Percentiles rank a stretch among this genome's conserved stretches.
These are phyloP conservation scores for Pythium plurisporium DNA, from an alignment of 352 stramenopile species.

Conservation along the genomic window DNA sequence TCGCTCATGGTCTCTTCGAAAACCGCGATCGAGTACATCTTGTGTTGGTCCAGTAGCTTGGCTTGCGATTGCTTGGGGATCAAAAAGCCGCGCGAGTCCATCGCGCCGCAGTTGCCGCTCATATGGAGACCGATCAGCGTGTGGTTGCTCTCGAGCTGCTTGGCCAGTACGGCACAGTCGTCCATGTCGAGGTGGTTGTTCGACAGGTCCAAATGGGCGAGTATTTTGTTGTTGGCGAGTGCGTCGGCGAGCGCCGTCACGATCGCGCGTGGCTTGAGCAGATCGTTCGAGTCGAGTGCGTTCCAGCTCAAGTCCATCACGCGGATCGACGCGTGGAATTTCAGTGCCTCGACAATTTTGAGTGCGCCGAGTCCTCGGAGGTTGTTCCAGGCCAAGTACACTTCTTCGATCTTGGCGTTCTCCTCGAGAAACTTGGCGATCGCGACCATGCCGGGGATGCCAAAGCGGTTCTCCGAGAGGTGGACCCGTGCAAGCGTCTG, in stretches of 20 bases:
- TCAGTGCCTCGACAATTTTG: slow-evolving; percentile 67
- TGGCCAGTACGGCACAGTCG: slow-evolving; percentile 55
- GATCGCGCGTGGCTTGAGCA: slow-evolving; percentile 38
- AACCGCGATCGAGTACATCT: slow-evolving; percentile 65
- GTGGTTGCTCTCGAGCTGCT: slow-evolving; percentile 67
- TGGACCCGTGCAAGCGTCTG: slow-evolving; percentile 58
- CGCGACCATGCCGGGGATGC: slow-evolving; percentile 46
- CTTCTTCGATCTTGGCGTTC: slow-evolving; percentile 69
- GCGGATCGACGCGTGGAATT: slow-evolving; percentile 66
- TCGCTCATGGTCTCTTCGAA: slow-evolving; percentile 72
- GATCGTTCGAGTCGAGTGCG: slow-evolving; percentile 49
- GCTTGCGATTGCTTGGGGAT: slow-evolving; percentile 37
- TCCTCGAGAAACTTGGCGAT: slow-evolving; percentile 72
- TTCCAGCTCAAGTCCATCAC: slow-evolving; percentile 80
- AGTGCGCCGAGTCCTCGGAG: slow-evolving; percentile 60
- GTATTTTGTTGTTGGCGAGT: slow-evolving; percentile 74
- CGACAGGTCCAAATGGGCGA: slow-evolving; percentile 61
- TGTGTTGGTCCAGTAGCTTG: slow-evolving; percentile 65
- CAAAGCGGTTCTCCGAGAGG: slow-evolving; percentile 73
- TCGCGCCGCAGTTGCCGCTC: slow-evolving; percentile 63
- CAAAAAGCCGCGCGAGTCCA: slow-evolving; percentile 67
- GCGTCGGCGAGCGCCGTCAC: slow-evolving; percentile 53
- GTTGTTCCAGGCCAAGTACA: slow-evolving; percentile 77
- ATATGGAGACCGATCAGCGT: slow-evolving; percentile 71
- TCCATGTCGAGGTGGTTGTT: slow-evolving; percentile 66